Evolutionary conservation across 108 stramenopile species (phyloP), one percentile per base, ranked within the genome.

Genomic region (Nannochloropsis gaditana): DNA sequence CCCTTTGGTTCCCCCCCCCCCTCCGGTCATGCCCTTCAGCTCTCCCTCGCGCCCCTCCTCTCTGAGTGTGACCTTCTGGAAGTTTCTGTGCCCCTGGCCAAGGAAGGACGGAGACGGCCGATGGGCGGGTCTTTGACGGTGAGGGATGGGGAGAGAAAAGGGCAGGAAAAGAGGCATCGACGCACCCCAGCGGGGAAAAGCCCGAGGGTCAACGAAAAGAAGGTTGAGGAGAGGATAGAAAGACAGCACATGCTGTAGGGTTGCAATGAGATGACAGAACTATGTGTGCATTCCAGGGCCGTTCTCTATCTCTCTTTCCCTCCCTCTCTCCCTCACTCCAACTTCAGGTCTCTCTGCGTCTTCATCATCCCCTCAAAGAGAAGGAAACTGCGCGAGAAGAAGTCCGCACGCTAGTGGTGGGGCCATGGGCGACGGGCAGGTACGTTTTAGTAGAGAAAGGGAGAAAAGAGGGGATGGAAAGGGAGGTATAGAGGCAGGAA

Each of bases 241-340:
- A 31, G 31, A 1, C 31, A 31, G 31, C 0, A 31, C 31, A 31
- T 31, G 31, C 31, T 31, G 31, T 31, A 31, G 31, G 31, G 1
- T 31, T 31, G 31, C 31, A 1, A 31, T 1, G 31, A 31, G 31
- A 31, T 31, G 31, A 31, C 31, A 31, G 31, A 31, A 31, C 15
- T 50, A 15, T 50, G 84, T 84, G 43, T 59, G 31, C n/a, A 79
- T 80, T 17, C 82, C 83, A 9, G 44, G 83, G 44, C 79, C 87
- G 43, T 81, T 82, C 43, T 86, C 86, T 44, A 44, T n/a, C 41
- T 45, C 86, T 19, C 43, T 86, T 42, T 50, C 47, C 47, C 47
- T 50, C 47, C 47, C 47, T 50, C 47, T 15, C 47, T 50, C 47
- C 47, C 47, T 50, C 47, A 15, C 47, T 50, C 15, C 47, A 31